Base-by-base conservation (phyloP, 106 monocot genomes). In the Amphibolis antarctica region DNA sequence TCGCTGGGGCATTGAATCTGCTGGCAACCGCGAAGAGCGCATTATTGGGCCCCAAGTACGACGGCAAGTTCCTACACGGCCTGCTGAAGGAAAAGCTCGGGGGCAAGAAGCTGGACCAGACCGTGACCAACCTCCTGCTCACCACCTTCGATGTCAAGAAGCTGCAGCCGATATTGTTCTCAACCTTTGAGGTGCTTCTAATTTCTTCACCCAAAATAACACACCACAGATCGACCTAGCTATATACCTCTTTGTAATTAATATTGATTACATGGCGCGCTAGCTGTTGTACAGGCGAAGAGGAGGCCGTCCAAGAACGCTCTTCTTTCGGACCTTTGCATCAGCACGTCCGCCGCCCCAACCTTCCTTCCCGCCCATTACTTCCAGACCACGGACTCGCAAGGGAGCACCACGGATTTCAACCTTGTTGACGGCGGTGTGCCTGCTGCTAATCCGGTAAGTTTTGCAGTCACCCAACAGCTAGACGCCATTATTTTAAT, bases 371-470 rank as follows among this genome's bases (percentile, higher is more conserved):
- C 86, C 0, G 73, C 82, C 23, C 82, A 86, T 46, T 66, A 71
- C 56, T 86, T 86, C 29, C 20, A 78, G 47, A 85, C 69, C 0
- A 28, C 28, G 20, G 68, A 69, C 45, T 11, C 64, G 0, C 14
- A 56, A 12, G 79, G 76, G 23, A 74, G 42, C 0, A 59, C 28
- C 0, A 66, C 50, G 28, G 62, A 30, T 17, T 86, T 79, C 54
- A 53, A 86, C 42, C 80, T 86, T 15, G 59, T 86, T 1, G 86
- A 86, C 26, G 86, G 86, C 0, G 86, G 79, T 10, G 52, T 86
- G 0, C 76, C 79, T 18, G 86, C 79, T 17, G 80, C 82, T 57
- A 82, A 86, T 62, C 86, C 86, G 3, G 86, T 86, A 75, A n/a
- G 28, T 31, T n/a, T n/a, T n/a, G n/a, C n/a, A n/a, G n/a, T n/a